phyloP scores from a whole-genome alignment of 106 monocot species.

The Gastrodia elata region DNA sequence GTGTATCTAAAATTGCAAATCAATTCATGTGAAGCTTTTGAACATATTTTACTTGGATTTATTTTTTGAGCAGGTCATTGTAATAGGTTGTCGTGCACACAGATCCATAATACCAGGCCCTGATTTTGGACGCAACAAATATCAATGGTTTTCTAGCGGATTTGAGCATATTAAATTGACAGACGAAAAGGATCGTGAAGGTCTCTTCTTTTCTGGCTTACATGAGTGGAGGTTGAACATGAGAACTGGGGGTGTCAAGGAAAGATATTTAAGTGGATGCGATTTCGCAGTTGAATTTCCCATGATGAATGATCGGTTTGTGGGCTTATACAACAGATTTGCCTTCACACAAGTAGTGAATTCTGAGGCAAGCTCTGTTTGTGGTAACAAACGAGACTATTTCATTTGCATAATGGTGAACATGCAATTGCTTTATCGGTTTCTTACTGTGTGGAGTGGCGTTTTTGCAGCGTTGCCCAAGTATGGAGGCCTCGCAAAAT shows the following conservation, averaged over 20 bases:
- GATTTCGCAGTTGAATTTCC: slow-evolving; percentile 32
- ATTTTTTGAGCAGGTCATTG: slow-evolving; percentile 25
- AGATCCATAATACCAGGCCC: slow-evolving; percentile 41
- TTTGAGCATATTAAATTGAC: not conserved
- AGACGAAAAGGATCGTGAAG: not conserved
- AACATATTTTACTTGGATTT: not conserved
- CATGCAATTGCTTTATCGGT: no score
- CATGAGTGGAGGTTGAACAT: slow-evolving; percentile 47
- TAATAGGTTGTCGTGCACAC: slow-evolving; percentile 24
- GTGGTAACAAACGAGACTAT: slow-evolving; percentile 13
- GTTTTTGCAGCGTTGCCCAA: slow-evolving; percentile 24
- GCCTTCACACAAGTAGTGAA: slow-evolving; percentile 39
- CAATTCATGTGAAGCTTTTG: no score
- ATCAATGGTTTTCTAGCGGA: slow-evolving; percentile 26
- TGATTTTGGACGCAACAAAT: slow-evolving; percentile 13
- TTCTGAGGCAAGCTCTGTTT: slow-evolving; percentile 22
- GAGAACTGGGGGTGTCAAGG: slow-evolving; percentile 20
- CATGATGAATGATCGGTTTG: slow-evolving; percentile 26
- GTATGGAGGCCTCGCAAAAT: slow-evolving; percentile 35
- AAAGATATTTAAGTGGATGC: slow-evolving; percentile 25
- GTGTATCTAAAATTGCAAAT: no score
- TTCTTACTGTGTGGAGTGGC: no score
- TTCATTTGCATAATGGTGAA: no score
- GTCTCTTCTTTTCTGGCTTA: slow-evolving; percentile 22
- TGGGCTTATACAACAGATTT: slow-evolving; percentile 25